Percentiles rank a stretch among this genome's conserved stretches.
Evolutionary conservation across 73 alveolate species (phyloP).

Genomic region (Vitrella brassicaformis): DNA sequence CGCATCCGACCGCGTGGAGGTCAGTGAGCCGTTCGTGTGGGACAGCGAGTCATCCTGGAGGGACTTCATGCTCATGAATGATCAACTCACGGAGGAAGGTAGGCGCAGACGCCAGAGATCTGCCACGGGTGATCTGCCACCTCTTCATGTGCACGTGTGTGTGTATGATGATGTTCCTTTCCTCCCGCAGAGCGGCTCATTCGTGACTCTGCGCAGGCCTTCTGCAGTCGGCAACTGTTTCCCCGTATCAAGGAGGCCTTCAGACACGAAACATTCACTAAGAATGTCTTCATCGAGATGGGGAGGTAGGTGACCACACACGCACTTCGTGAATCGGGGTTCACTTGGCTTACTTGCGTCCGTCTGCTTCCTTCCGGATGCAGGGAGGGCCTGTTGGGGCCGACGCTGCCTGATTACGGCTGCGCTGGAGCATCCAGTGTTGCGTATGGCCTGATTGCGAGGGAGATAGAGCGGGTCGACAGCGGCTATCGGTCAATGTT

Average conservation of each 20-base stretch:
- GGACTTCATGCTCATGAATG: neutral
- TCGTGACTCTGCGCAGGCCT: too few species aligned
- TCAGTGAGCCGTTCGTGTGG: neutral
- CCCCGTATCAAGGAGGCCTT: neutral
- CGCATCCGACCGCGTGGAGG: too few species aligned
- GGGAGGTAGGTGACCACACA: too few species aligned
- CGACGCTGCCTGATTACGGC: conserved; percentile 46
- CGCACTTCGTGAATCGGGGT: too few species aligned
- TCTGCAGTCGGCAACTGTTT: neutral
- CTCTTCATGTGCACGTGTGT: too few species aligned
- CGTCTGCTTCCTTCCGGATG: too few species aligned
- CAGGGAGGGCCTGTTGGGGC: neutral
- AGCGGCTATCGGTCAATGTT: conserved; percentile 76
- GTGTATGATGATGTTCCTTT: too few species aligned
- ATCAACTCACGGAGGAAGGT: neutral
- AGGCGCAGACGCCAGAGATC: neutral
- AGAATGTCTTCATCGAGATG: neutral
- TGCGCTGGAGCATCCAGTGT: conserved; percentile 77
- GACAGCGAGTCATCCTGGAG: neutral
- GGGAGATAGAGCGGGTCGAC: conserved; percentile 64
- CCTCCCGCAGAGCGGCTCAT: too few species aligned
- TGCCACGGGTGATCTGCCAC: too few species aligned
- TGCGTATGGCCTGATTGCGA: conserved; percentile 61
- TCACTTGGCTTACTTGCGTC: too few species aligned
- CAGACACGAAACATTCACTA: neutral